Conservation (phyloP, 495 filamentous ascomycete species). For the Lasiosphaeria miniovina region DNA sequence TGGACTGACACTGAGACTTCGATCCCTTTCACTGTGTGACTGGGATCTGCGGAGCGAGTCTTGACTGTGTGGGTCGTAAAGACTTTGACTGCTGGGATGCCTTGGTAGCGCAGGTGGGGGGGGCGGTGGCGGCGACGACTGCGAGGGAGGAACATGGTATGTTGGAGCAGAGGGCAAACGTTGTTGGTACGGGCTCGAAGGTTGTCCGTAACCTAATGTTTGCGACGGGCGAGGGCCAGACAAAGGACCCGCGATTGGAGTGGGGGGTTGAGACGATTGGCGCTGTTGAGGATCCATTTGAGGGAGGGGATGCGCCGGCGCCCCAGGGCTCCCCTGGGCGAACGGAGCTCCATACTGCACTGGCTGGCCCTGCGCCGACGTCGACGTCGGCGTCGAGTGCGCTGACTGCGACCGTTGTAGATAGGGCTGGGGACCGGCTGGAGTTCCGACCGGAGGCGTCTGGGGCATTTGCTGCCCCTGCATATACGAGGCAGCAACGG, state of each 20-base stretch:
- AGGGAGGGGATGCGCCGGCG: constrained; percentile 40
- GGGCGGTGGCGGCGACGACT: constrained; percentile 36
- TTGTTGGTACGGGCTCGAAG: constrained; percentile 54
- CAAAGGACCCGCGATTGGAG: constrained; percentile 52
- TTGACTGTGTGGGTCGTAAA: constrained; percentile 38
- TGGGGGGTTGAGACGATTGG: constrained; percentile 54
- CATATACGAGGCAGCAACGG: constrained; percentile 38
- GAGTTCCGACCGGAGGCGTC: constrained; percentile 48
- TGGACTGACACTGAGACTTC: constrained; percentile 61
- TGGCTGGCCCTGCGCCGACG: constrained; percentile 54
- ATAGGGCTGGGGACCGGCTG: constrained; percentile 39
- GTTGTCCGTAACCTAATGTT: constrained; percentile 29
- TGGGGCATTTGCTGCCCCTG: constrained; percentile 48
- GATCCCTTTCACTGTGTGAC: constrained; percentile 52
- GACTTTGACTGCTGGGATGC: constrained; percentile 44
- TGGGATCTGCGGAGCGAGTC: constrained; percentile 35
- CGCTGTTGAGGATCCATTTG: constrained; percentile 44
- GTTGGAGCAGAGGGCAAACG: constrained; percentile 37
- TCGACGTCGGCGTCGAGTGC: constrained; percentile 56
- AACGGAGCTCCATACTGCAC: constrained; percentile 47
- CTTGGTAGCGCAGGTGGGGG: constrained; percentile 44
- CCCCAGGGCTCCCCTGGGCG: constrained; percentile 53
- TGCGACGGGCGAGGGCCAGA: constrained; percentile 38
- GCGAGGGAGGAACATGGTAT: constrained; percentile 31
- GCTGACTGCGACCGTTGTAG: constrained; percentile 47